Evolutionary conservation across 164 flowering plant genomes (phyloP).

Genomic region (Euptelea pleiosperma): DNA sequence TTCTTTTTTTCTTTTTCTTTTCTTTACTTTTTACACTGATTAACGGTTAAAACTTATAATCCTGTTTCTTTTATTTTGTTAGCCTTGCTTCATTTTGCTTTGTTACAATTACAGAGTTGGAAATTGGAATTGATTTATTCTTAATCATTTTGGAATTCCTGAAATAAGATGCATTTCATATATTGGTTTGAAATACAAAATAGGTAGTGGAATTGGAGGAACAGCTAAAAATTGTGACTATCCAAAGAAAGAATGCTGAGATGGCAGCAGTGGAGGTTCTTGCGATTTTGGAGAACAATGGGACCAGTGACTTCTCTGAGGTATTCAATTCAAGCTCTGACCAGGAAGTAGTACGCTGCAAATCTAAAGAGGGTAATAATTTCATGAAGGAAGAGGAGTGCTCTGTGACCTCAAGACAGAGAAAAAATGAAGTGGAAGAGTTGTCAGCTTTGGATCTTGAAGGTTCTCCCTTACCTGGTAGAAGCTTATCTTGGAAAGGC

Average conservation of each 20-base stretch:
- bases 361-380: slow-evolving; percentile 28
- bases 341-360: slow-evolving; percentile 32
- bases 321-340: slow-evolving; percentile 59
- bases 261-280: slow-evolving; percentile 76
- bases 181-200: slow-evolving; percentile 7
- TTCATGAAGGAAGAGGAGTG: slow-evolving; percentile 28
- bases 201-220: slow-evolving; percentile 84
- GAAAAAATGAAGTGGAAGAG: slow-evolving; percentile 31
- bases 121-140: too few species aligned
- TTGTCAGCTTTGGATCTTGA: slow-evolving; percentile 50
- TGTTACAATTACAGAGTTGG: too few species aligned
- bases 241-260: slow-evolving; percentile 78
- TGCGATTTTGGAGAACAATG: slow-evolving; percentile 60
- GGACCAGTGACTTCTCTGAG: slow-evolving; percentile 56
- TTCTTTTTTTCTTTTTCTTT: not conserved
- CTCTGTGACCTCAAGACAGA: slow-evolving; percentile 25
- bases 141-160: not conserved
- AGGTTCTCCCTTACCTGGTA: slow-evolving; percentile 38
- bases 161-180: not conserved
- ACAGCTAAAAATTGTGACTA: slow-evolving; percentile 59
- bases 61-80: too few species aligned
- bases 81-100: too few species aligned
- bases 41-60: too few species aligned
- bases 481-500: slow-evolving; percentile 86
- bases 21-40: not conserved